Evolutionary conservation across 305 asterid genomes (phyloP), one percentile per base, ranked within the genome.

Genomic region (Fraxinus greggii): DNA sequence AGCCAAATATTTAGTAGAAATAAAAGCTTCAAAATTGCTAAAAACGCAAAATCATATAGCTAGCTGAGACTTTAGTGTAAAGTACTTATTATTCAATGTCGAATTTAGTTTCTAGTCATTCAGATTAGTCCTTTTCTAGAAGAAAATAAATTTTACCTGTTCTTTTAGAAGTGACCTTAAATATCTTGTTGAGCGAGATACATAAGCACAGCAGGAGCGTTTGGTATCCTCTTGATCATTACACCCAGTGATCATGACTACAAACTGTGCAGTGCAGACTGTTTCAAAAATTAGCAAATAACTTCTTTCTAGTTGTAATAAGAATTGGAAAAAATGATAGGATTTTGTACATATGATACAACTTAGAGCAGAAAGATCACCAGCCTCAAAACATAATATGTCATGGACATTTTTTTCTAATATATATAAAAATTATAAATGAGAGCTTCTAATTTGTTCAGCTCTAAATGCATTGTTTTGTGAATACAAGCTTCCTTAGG

Each of bases 211-310:
- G 23, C 63, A 92, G 76, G 88, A 80, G 84, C 84, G 77, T 82
- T 87, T 90, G 79, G 87, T 75, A 84, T 85, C 89, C 83, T 85
- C 86, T 65, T 90, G 80, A 79, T 88, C 84, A 84, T 83, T 84
- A 29, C 86, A 81, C 80, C 85, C 85, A 74, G 90, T 87, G 88
- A 96, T 94, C 99, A 96, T 88, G 84, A 92, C 98, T 76, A 96
- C 95, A 91, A 96, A 93, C 84, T 92, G 97, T 77, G 86, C 83
- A 75, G 90, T 90, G 88, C 98, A 92, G 78, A 94, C 99, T 94
- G 97, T 85, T 78, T 79, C 81, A 79, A n/a, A 33, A 28, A 74
- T 15, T 26, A 78, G 40, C 36, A 80, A 40, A 74, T 79, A 29
- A 80, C 79, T 76, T 29, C 36, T 26, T 77, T 75, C 42, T 73